Conservation (phyloP, 2,329 filamentous ascomycete genomes). For the Colletotrichum filicis region DNA sequence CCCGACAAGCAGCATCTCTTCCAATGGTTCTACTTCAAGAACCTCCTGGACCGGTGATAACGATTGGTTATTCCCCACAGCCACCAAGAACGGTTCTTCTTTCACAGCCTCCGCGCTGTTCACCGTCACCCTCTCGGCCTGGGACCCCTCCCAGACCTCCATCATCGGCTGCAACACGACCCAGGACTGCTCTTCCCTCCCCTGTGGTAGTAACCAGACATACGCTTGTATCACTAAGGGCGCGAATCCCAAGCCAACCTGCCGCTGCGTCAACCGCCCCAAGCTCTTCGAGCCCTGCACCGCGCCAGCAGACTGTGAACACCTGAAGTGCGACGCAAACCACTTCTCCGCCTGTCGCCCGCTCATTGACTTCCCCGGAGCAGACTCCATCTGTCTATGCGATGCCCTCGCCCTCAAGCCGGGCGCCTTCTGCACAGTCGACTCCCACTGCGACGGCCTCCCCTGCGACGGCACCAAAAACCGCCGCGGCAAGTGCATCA, state of each 20-base stretch:
- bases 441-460: constrained; percentile 12
- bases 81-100: background rate
- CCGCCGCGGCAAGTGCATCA: constrained; percentile 4
- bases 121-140: constrained; percentile 1
- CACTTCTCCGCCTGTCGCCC: background rate
- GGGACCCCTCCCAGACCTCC: background rate
- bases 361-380: background rate
- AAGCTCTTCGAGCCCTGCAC: constrained; percentile 4
- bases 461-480: background rate
- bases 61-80: background rate
- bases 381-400: background rate
- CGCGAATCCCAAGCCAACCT: background rate
- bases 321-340: background rate
- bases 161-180: background rate
- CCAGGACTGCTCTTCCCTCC: background rate
- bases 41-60: background rate
- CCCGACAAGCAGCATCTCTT: background rate
- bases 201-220: background rate
- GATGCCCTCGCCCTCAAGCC: background rate
- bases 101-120: background rate
- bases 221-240: background rate
- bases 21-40: background rate
- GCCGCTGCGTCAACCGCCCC: constrained; percentile 19
- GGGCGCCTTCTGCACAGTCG: constrained; percentile 5
- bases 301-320: background rate